Base-by-base conservation (phyloP, 139 green algal genomes). In the Micromonas commoda region DNA sequence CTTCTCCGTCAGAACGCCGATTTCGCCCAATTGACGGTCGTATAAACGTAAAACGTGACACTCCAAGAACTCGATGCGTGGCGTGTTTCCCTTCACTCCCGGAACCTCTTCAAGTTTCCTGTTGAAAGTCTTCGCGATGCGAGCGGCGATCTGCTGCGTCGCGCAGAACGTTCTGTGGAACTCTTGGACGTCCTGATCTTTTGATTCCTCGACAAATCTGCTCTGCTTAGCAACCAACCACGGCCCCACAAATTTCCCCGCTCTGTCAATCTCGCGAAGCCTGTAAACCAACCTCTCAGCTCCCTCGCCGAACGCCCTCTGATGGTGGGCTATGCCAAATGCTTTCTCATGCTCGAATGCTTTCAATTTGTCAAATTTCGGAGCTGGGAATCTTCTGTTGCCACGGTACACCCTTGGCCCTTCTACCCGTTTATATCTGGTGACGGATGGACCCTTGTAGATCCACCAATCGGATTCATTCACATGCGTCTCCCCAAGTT, bases 191-290 rank as follows among this genome's bases (percentile, higher is more conserved):
- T 28, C 34, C 19, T 1, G 5, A 20, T 68, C 9, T 0, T 53
- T 0, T 64, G 78, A 38, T 37, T 79, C 57, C 70, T 83, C 31
- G 20, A 54, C 6, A 57, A 69, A 76, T 28, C 75, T 80, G 3
- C 73, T 64, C 37, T 75, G 9, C 64, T 86, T 86, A 32, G 82
- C 82, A 77, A 86, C 82, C 74, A 86, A 66, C 2, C 69, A 32
- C 4, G 73, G 67, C 0, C 82, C 78, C 5, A 82, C 64, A n/a
- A 64, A 35, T 3, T 5, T 3, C 34, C 70, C 63, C 63, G 28
- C 28, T 20, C 29, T 35, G 29, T 33, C 29, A 35, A 70, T 20
- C 63, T 39, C 28, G 29, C 63, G 63, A 35, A 70, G 29, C 29
- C 9, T 70, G 28, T 6, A 35, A 19, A 70, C 63, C 63, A 70